phyloP scores from a whole-genome alignment of 108 stramenopile species.

The Fragilariopsis cylindrus region DNA sequence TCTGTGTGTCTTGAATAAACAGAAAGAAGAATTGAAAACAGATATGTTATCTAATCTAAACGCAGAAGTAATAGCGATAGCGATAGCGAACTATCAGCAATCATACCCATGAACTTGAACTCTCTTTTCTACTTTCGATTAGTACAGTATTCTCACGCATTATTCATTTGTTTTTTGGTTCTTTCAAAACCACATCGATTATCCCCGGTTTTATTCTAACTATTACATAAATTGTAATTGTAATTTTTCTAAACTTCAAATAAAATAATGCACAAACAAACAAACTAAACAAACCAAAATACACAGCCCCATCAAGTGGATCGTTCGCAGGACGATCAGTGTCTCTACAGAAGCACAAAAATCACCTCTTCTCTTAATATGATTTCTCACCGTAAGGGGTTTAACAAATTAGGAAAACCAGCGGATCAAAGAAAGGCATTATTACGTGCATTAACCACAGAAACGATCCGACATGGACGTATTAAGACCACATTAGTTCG shows the following conservation, averaged over 20 bases:
- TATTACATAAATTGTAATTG: neutral
- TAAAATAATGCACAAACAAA: no score
- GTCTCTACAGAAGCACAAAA: slow-evolving; percentile 14
- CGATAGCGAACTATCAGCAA: no score
- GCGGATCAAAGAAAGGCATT: slow-evolving; percentile 98
- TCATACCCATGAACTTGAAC: no score
- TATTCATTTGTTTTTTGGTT: no score
- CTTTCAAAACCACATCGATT: no score
- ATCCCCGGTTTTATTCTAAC: neutral
- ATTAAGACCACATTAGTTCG: slow-evolving; percentile 95
- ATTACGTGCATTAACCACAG: slow-evolving; percentile 93
- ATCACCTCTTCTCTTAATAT: slow-evolving; percentile 42
- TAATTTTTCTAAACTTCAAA: neutral
- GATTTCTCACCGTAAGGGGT: slow-evolving; percentile 79
- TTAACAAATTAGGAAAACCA: slow-evolving; percentile 87
- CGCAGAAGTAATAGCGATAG: no score
- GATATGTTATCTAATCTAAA: no score
- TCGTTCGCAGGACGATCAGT: slow-evolving; percentile 41
- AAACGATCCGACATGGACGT: slow-evolving; percentile 96
- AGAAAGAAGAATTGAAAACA: no score
- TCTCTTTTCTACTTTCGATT: no score
- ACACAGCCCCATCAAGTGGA: slow-evolving; percentile 30
- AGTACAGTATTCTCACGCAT: no score
- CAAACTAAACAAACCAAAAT: no score
- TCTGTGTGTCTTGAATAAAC: neutral